Conservation (phyloP, 257 asterid species). For the Vinca minor region DNA sequence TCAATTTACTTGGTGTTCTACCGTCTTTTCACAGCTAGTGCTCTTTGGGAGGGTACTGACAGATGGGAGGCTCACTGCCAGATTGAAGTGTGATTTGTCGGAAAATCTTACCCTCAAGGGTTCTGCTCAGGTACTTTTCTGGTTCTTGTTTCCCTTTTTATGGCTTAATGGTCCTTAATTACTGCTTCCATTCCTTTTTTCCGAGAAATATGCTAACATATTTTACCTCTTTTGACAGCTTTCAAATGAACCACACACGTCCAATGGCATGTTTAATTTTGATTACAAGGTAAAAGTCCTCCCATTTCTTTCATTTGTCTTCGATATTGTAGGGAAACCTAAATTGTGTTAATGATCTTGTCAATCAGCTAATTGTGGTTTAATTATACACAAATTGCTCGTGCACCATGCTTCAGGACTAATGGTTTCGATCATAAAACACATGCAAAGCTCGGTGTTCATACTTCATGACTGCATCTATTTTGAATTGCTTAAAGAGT, state of each 20-base stretch:
- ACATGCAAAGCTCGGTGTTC: background rate
- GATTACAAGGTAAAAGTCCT: constrained; percentile 72
- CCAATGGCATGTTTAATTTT: constrained; percentile 81
- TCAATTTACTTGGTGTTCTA: background rate
- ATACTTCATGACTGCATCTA: background rate
- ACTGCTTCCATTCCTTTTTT: background rate
- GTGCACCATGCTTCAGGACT: background rate
- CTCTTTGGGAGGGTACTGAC: constrained; percentile 83
- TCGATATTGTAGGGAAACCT: too few species aligned
- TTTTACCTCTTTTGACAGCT: constrained; percentile 49
- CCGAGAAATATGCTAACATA: background rate
- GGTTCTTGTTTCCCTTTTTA: constrained; percentile 6
- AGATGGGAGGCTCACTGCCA: constrained; percentile 90
- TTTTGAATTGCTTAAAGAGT: background rate
- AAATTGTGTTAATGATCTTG: background rate
- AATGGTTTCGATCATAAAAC: background rate
- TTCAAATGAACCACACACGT: constrained; percentile 87
- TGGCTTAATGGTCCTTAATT: too few species aligned
- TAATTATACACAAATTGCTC: background rate
- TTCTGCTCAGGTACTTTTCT: constrained; percentile 67
- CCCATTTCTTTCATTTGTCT: background rate
- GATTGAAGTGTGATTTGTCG: constrained; percentile 81
- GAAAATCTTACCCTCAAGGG: constrained; percentile 84
- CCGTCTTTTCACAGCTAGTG: constrained; percentile 60
- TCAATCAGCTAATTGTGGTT: background rate